Evolutionary conservation across 495 filamentous ascomycete species (phyloP).

Genomic region (Hypoxylon fragiforme): DNA sequence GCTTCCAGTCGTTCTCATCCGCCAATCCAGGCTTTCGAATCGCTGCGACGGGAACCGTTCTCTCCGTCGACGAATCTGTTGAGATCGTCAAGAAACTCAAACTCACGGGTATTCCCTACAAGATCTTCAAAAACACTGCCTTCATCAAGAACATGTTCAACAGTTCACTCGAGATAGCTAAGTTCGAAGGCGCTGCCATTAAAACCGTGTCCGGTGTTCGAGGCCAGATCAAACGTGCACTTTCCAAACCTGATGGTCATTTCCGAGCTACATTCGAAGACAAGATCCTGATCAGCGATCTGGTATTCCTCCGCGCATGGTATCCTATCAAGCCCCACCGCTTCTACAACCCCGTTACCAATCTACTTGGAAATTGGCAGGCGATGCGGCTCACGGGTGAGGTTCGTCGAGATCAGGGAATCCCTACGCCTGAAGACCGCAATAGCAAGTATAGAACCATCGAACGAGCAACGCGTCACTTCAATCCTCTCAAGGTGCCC

Average conservation of each 20-base stretch:
- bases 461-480: conserved; percentile 78
- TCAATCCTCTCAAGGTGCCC: conserved; percentile 92
- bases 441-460: conserved; percentile 83
- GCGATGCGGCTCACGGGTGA: conserved; percentile 95
- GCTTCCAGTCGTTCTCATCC: conserved; percentile 87
- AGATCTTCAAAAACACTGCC: conserved; percentile 98
- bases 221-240: conserved; percentile 92
- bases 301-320: conserved; percentile 95
- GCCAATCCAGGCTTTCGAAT: conserved; percentile 90
- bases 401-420: conserved; percentile 73
- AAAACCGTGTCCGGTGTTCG: conserved; percentile 93
- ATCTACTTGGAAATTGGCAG: conserved; percentile 80
- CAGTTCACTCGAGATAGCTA: conserved; percentile 87
- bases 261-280: conserved; percentile 98
- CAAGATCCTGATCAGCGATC: conserved; percentile 94
- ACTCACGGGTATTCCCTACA: conserved; percentile 85
- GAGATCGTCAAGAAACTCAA: conserved; percentile 99
- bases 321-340: conserved; percentile 91
- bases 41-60: conserved; percentile 87
- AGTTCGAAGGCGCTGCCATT: conserved; percentile 95
- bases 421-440: conserved; percentile 74
- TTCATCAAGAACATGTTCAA: conserved; percentile 99
- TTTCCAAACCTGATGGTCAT: conserved; percentile 88
- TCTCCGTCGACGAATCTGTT: conserved; percentile 88
- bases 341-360: conserved; percentile 96